Evolutionary conservation across 306 rosid genomes (phyloP), one percentile per base, ranked within the genome.

Genomic region (Lathyrus tuberosus): DNA sequence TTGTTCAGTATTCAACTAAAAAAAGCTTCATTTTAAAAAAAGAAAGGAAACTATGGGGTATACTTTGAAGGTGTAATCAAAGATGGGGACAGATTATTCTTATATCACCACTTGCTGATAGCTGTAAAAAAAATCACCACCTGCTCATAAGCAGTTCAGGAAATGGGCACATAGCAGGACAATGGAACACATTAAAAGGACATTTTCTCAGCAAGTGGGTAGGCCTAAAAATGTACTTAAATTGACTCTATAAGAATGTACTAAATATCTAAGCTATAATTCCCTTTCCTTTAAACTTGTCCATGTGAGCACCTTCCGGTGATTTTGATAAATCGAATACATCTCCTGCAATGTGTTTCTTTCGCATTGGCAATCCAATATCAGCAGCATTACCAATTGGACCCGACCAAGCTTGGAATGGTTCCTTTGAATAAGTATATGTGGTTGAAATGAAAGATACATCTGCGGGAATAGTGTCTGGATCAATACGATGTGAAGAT

Each of bases 341-440:
- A 75, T 86, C 86, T 16, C 79, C 84, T 59, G 85, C 61, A 2
- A 51, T 61, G 44, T 80, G 88, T 71, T 84, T 92, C 89, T 84
- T 90, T 80, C 77, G 81, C 74, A 88, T 83, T 3, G 90, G 78
- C 47, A 76, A 86, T 65, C 76, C 81, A 70, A 40, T 67, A 66
- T 82, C 83, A 28, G 84, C 67, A 43, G 90, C 76, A 51, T 86
- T 84, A 46, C 82, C 86, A 53, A 92, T 74, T 40, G 98, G 98
- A 63, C 98, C 98, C 13, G 98, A 92, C 95, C 91, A 86, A 15
- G 96, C 84, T 79, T 86, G 96, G 57, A 81, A 70, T 10, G 86
- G 83, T 41, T 88, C 95, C 72, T 87, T 92, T 61, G 88, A 74
- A 81, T 83, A 81, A 53, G 81, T 71, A 56, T 87, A 89, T 5